These are phyloP conservation scores for Aciculosporium take DNA, from an alignment of 2,329 filamentous ascomycete species.

Conservation along the genomic window DNA sequence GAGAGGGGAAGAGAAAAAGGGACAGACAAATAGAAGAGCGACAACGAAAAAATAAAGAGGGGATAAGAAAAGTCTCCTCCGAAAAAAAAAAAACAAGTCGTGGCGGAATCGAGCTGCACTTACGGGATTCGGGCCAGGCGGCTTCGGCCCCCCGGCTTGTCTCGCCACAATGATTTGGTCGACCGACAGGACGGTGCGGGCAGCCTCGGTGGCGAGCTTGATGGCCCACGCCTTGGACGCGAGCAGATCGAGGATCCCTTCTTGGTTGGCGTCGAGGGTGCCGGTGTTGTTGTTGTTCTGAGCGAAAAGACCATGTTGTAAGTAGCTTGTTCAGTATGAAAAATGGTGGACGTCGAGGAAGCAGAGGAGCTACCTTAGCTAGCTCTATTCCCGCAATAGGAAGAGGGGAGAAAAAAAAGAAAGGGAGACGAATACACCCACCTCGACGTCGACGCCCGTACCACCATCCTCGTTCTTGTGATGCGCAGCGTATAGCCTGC, in stretches of 20 bases:
- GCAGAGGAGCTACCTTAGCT: too few relatives aligned
- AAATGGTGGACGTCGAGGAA: too few relatives aligned
- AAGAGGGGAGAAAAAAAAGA: not conserved
- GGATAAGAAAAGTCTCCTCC: too few relatives aligned
- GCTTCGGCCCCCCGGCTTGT: constrained; percentile 94
- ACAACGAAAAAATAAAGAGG: too few relatives aligned
- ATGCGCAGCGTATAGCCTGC: constrained; percentile 84
- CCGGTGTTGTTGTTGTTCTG: constrained; percentile 67
- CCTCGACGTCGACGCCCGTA: constrained; percentile 86
- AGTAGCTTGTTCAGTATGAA: not conserved
- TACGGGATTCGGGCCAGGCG: constrained; percentile 77
- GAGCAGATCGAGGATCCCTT: constrained; percentile 84
- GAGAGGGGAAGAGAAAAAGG: too few relatives aligned
- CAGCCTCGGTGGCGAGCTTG: constrained; percentile 88
- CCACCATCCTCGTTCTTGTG: constrained; percentile 78
- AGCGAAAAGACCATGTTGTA: constrained; percentile 5
- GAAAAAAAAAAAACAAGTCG: too few relatives aligned
- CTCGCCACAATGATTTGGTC: constrained; percentile 98
- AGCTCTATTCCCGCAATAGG: too few relatives aligned
- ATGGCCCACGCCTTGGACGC: constrained; percentile 93
- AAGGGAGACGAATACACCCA: constrained; percentile 18
- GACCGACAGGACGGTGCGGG: constrained; percentile 83
- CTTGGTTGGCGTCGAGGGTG: constrained; percentile 69
- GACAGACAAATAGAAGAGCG: too few relatives aligned
- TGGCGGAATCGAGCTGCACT: too few relatives aligned